Percentiles rank a stretch among this genome's conserved stretches.
Evolutionary conservation across 1,284 basidiomycete species (phyloP).

Genomic region (Ceratobasidium sp.): DNA sequence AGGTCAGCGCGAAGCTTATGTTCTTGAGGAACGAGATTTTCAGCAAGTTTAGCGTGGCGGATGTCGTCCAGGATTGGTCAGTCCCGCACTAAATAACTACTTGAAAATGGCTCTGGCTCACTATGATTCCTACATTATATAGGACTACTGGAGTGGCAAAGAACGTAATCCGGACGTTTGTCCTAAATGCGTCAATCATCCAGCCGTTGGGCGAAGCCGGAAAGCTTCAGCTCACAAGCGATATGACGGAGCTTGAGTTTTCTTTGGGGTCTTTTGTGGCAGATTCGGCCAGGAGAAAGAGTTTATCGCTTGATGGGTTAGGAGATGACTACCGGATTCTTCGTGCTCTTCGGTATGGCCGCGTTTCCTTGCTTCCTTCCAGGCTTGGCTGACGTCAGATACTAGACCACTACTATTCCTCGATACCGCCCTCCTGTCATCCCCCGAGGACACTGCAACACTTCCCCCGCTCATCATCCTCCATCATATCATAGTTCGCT

Average conservation of each 20-base stretch:
- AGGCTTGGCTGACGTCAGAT: background rate
- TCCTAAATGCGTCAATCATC: slow-evolving; percentile 89
- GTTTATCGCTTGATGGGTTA: slow-evolving; percentile 72
- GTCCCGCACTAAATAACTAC: slow-evolving; percentile 49
- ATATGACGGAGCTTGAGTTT: slow-evolving; percentile 97
- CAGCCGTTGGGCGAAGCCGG: slow-evolving; percentile 88
- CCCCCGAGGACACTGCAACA: slow-evolving; percentile 72
- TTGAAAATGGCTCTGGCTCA: background rate
- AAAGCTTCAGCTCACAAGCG: slow-evolving; percentile 90
- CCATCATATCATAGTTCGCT: slow-evolving; percentile 92
- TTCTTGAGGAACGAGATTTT: slow-evolving; percentile 83
- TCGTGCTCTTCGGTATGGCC: slow-evolving; percentile 78
- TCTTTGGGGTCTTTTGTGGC: slow-evolving; percentile 80
- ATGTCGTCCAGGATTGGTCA: slow-evolving; percentile 77
- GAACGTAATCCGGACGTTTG: slow-evolving; percentile 83
- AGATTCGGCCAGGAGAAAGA: slow-evolving; percentile 57
- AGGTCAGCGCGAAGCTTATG: slow-evolving; percentile 83
- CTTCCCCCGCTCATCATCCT: slow-evolving; percentile 85
- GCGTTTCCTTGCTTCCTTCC: background rate
- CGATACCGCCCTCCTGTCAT: slow-evolving; percentile 74
- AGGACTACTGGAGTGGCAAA: slow-evolving; percentile 78
- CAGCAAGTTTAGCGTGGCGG: slow-evolving; percentile 74
- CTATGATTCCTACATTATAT: background rate
- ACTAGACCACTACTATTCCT: slow-evolving; percentile 86
- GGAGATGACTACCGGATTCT: slow-evolving; percentile 84